These are phyloP conservation scores for Pichia thaimueangensis DNA, from an alignment of 805 yeast species.

Conservation along the genomic window DNA sequence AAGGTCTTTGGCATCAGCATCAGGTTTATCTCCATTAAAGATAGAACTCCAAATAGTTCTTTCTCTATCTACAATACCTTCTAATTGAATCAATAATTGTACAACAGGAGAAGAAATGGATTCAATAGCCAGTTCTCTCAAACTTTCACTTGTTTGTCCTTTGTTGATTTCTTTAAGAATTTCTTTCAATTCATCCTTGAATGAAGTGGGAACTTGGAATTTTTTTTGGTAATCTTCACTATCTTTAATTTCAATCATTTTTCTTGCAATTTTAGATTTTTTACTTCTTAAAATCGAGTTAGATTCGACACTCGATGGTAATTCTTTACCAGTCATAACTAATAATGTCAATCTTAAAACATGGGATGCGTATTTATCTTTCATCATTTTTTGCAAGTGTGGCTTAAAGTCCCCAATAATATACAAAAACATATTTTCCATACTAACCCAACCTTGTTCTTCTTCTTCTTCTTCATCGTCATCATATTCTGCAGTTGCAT, in stretches of 20 bases:
- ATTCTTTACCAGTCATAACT: slow-evolving; percentile 66
- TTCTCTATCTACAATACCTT: slow-evolving; percentile 71
- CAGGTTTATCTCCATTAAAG: slow-evolving; percentile 45
- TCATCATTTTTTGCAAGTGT: slow-evolving; percentile 49
- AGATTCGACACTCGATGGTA: slow-evolving; percentile 65
- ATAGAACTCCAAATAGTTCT: slow-evolving; percentile 63
- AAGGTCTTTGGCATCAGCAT: slow-evolving; percentile 46
- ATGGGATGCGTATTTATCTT: slow-evolving; percentile 84
- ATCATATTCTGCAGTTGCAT: slow-evolving; percentile 30
- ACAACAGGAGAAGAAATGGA: slow-evolving; percentile 83
- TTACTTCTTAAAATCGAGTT: slow-evolving; percentile 76
- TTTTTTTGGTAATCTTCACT: slow-evolving; percentile 61
- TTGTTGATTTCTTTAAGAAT: slow-evolving; percentile 37
- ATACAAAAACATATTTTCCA: slow-evolving; percentile 59
- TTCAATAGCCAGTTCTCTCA: slow-evolving; percentile 73
- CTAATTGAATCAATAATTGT: slow-evolving; percentile 71
- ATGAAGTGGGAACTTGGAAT: slow-evolving; percentile 65
- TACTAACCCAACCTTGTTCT: slow-evolving; percentile 38
- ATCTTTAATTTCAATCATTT: slow-evolving; percentile 84
- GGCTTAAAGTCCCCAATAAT: slow-evolving; percentile 66
- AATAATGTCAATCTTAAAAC: slow-evolving; percentile 68
- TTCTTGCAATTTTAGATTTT: slow-evolving; percentile 81
- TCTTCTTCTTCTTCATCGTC: slow-evolving; percentile 30
- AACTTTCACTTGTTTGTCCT: slow-evolving; percentile 34
- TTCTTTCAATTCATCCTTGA: slow-evolving; percentile 52